phyloP scores from a whole-genome alignment of 768 basidiomycete species.

The Phanerodontia chrysosporium region DNA sequence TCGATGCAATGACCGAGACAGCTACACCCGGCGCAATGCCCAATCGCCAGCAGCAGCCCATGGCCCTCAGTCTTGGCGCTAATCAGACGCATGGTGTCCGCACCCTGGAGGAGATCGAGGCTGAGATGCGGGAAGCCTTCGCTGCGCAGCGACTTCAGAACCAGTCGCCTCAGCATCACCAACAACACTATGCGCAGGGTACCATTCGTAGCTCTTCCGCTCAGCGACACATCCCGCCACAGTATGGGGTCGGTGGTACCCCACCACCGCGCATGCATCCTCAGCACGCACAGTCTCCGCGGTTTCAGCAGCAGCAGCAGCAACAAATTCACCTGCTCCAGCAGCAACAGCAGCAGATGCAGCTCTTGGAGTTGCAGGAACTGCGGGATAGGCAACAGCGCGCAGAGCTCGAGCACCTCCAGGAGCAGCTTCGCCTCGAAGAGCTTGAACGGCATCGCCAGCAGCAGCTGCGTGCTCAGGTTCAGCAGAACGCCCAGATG shows the following conservation, averaged over 20 bases:
- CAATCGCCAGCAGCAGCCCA: slow-evolving; percentile 25
- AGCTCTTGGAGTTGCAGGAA: slow-evolving; percentile 25
- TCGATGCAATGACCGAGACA: slow-evolving; percentile 7
- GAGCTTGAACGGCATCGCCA: slow-evolving; percentile 56
- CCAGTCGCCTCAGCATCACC: slow-evolving; percentile 29
- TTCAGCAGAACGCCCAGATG: slow-evolving; percentile 44
- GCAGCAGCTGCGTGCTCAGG: slow-evolving; percentile 38
- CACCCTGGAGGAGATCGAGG: slow-evolving; percentile 79
- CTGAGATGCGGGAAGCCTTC: slow-evolving; percentile 71
- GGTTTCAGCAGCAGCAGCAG: slow-evolving; percentile 71
- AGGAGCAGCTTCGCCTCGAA: slow-evolving; percentile 60
- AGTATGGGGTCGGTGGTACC: slow-evolving; percentile 41
- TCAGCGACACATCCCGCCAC: slow-evolving; percentile 16
- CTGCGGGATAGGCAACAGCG: slow-evolving; percentile 28
- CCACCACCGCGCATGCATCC: slow-evolving; percentile 75
- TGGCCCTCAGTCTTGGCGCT: slow-evolving; percentile 17
- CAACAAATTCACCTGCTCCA: slow-evolving; percentile 63
- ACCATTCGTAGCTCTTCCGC: slow-evolving; percentile 7
- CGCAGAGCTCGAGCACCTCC: slow-evolving; percentile 47
- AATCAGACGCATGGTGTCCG: slow-evolving; percentile 32
- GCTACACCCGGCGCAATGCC: slow-evolving; percentile 16
- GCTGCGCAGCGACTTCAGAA: slow-evolving; percentile 22
- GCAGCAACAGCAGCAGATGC: slow-evolving; percentile 50
- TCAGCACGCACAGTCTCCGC: slow-evolving; percentile 69
- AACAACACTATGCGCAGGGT: slow-evolving; percentile 26